Evolutionary conservation across 768 basidiomycete species (phyloP).

Genomic region (Boletus edulis): DNA sequence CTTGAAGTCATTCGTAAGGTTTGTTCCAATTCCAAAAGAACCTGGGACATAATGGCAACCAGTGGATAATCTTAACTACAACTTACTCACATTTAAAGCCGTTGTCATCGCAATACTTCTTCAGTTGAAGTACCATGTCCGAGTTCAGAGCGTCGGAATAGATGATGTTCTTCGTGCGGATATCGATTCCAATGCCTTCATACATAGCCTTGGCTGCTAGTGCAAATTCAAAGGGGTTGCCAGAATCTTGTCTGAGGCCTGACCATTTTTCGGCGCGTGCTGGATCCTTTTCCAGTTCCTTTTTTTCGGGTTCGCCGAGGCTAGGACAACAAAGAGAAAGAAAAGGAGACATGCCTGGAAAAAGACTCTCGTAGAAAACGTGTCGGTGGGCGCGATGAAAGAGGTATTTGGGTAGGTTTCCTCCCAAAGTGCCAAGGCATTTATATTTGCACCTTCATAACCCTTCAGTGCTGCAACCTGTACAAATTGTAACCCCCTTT

Average conservation of each 20-base stretch:
- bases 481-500: not conserved
- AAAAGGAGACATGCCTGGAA: constrained; percentile 55
- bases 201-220: constrained; percentile 72
- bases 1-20: constrained; percentile 85
- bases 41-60: constrained; percentile 40
- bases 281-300: constrained; percentile 60
- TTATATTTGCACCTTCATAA: constrained; percentile 71
- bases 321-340: not conserved
- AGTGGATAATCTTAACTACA: not conserved
- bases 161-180: constrained; percentile 64
- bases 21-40: constrained; percentile 92
- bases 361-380: constrained; percentile 86
- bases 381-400: constrained; percentile 88
- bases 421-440: constrained; percentile 87
- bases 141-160: constrained; percentile 83
- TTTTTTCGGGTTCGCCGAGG: not conserved
- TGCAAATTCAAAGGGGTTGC: constrained; percentile 83
- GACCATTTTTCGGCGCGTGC: constrained; percentile 71
- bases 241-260: constrained; percentile 90
- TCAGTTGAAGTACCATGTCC: constrained; percentile 65
- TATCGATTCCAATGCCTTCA: constrained; percentile 64
- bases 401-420: constrained; percentile 55
- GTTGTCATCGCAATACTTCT: constrained; percentile 68
- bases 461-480: constrained; percentile 83
- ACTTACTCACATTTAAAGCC: constrained; percentile 57